Evolutionary conservation across 306 rosid species (phyloP).

Genomic region (Ormosia emarginata): DNA sequence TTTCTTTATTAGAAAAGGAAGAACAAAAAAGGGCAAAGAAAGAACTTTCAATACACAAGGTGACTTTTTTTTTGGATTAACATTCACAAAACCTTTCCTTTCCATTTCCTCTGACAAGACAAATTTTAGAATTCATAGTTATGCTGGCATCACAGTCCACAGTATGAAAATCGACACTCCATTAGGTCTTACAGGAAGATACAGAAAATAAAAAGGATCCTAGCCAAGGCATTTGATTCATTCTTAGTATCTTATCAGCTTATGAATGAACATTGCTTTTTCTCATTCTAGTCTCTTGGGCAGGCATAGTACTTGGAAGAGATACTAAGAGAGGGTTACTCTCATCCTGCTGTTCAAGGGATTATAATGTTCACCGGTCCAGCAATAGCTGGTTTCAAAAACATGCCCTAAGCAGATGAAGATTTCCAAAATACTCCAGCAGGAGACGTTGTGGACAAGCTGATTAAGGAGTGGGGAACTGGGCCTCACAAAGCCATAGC

Average conservation of each 20-base stretch:
- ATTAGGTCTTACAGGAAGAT: neutral
- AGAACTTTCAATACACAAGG: too few relatives aligned
- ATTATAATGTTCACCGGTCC: slow-evolving; percentile 79
- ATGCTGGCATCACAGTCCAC: neutral
- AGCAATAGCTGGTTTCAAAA: slow-evolving; percentile 52
- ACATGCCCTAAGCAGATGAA: slow-evolving; percentile 41
- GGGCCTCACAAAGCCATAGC: slow-evolving; percentile 28
- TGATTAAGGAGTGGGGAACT: slow-evolving; percentile 61
- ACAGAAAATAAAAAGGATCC: neutral
- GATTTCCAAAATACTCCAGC: slow-evolving; percentile 57
- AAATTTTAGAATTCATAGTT: neutral
- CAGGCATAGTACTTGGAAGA: slow-evolving; percentile 70
- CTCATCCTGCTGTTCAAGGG: slow-evolving; percentile 75
- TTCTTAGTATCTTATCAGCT: neutral
- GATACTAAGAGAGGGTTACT: slow-evolving; percentile 60
- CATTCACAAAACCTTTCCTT: too few relatives aligned
- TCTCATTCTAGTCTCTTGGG: neutral
- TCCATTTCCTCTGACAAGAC: too few relatives aligned
- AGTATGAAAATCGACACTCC: neutral
- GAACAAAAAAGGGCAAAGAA: too few relatives aligned
- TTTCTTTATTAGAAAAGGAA: neutral
- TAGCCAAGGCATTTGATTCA: neutral
- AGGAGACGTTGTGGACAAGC: slow-evolving; percentile 78
- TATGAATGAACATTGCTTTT: neutral
- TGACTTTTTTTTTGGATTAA: too few relatives aligned